A percentile compares a stretch with the other conserved stretches of the same genome.
Conservation (phyloP, 192 early-diverging fungal genomes). For the Linnemannia exigua region DNA sequence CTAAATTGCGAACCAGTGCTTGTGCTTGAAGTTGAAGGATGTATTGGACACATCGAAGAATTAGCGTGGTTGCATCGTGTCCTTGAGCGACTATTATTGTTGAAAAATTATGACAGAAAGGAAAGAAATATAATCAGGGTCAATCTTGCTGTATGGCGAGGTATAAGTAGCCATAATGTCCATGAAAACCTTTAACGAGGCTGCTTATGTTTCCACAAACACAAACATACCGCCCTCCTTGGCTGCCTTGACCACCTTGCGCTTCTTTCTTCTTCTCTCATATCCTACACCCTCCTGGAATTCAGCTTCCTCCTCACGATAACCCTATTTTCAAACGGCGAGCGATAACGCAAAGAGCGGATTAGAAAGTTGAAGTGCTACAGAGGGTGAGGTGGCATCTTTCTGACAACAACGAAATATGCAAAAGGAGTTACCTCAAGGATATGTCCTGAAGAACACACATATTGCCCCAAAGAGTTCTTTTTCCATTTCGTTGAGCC, state of each 20-base stretch:
- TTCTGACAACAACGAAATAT: background rate
- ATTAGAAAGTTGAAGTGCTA: too few species aligned
- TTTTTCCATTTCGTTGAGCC: conserved; percentile 29
- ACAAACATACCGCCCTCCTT: background rate
- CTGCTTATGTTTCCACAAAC: background rate
- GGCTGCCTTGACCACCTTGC: conserved; percentile 13
- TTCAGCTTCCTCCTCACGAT: conserved; percentile 47
- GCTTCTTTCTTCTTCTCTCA: background rate
- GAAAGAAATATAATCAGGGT: too few species aligned
- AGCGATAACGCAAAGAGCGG: too few species aligned
- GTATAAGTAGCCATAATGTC: background rate
- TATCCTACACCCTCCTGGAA: conserved; percentile 15
- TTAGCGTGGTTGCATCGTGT: background rate
- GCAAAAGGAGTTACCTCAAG: conserved; percentile 23
- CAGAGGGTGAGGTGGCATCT: too few species aligned
- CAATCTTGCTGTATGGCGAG: background rate
- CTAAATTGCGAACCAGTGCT: conserved; percentile 26
- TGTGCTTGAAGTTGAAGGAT: conserved; percentile 27
- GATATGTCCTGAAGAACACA: conserved; percentile 41
- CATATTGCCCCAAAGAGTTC: conserved; percentile 30
- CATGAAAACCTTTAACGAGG: too few species aligned
- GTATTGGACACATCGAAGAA: conserved; percentile 23
- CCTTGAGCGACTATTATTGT: conserved; percentile 13
- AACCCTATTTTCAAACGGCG: conserved; percentile 27
- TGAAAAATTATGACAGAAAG: too few species aligned